Conservation (phyloP, 768 basidiomycete species). For the Mycena venus region DNA sequence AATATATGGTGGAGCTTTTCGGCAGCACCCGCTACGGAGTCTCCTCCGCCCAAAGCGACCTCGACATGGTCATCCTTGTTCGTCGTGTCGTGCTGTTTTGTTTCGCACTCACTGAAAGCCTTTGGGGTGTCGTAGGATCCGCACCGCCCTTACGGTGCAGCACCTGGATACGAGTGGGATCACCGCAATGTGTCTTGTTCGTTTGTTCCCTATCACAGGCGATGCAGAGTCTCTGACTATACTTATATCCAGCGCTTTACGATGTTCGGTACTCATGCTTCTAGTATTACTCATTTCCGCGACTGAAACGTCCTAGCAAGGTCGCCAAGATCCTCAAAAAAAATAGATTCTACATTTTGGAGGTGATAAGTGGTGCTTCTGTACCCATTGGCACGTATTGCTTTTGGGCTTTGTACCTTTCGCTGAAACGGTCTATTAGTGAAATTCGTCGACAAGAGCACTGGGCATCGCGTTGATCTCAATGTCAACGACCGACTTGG, state of each 20-base stretch:
- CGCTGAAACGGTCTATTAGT: slow-evolving; percentile 50
- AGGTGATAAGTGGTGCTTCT: slow-evolving; percentile 47
- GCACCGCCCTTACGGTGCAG: slow-evolving; percentile 30
- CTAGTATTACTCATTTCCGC: not conserved
- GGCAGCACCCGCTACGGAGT: slow-evolving; percentile 37
- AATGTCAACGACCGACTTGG: slow-evolving; percentile 77
- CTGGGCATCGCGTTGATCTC: slow-evolving; percentile 63
- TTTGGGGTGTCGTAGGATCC: slow-evolving; percentile 38
- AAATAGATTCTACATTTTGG: slow-evolving; percentile 50
- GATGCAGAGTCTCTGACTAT: slow-evolving; percentile 30
- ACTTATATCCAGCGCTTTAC: slow-evolving; percentile 44
- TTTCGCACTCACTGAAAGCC: not conserved
- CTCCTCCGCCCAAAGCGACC: slow-evolving; percentile 34
- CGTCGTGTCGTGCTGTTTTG: slow-evolving; percentile 31
- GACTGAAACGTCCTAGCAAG: slow-evolving; percentile 37
- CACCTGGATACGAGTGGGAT: slow-evolving; percentile 11
- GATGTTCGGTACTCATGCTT: slow-evolving; percentile 36
- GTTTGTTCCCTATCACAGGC: not conserved
- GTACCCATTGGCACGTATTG: slow-evolving; percentile 60
- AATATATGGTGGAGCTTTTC: slow-evolving; percentile 34
- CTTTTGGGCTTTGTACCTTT: slow-evolving; percentile 7
- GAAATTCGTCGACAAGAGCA: slow-evolving; percentile 61
- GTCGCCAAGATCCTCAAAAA: slow-evolving; percentile 45
- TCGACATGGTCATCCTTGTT: slow-evolving; percentile 56
- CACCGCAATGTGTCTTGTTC: slow-evolving; percentile 16